Conservation (phyloP, 805 yeast genomes). For the Pichia exigua region DNA sequence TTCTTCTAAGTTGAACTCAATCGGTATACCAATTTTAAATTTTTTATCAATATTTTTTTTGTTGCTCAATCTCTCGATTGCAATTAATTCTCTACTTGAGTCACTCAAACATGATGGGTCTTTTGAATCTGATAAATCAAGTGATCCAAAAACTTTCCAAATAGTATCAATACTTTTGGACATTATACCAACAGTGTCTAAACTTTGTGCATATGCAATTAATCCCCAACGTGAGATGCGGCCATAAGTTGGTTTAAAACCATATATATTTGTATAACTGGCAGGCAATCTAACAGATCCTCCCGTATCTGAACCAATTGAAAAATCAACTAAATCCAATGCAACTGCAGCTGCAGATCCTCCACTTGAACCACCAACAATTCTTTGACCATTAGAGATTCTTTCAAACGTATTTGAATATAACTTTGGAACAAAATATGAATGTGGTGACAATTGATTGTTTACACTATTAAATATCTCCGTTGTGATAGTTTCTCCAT, state of each 20-base stretch:
- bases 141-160: conserved; percentile 40
- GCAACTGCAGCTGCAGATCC: conserved; percentile 94
- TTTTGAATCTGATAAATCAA: conserved; percentile 56
- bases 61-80: conserved; percentile 3
- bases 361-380: conserved; percentile 91
- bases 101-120: conserved; percentile 69
- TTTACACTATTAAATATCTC: not conserved
- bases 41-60: conserved; percentile 10
- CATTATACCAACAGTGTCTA: conserved; percentile 89
- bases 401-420: conserved; percentile 1
- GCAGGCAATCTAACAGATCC: conserved; percentile 94
- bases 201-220: conserved; percentile 83
- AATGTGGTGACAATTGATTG: not conserved
- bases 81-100: conserved; percentile 25
- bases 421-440: conserved; percentile 16
- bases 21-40: conserved; percentile 62
- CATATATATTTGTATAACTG: conserved; percentile 72
- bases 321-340: conserved; percentile 57
- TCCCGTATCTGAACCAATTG: conserved; percentile 95
- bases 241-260: conserved; percentile 93
- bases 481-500: conserved; percentile 5
- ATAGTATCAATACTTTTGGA: conserved; percentile 41
- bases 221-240: conserved; percentile 89
- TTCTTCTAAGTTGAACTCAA: conserved; percentile 54
- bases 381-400: conserved; percentile 18